phyloP scores from a whole-genome alignment of 2,329 filamentous ascomycete species.

The Biscogniauxia mediterranea region DNA sequence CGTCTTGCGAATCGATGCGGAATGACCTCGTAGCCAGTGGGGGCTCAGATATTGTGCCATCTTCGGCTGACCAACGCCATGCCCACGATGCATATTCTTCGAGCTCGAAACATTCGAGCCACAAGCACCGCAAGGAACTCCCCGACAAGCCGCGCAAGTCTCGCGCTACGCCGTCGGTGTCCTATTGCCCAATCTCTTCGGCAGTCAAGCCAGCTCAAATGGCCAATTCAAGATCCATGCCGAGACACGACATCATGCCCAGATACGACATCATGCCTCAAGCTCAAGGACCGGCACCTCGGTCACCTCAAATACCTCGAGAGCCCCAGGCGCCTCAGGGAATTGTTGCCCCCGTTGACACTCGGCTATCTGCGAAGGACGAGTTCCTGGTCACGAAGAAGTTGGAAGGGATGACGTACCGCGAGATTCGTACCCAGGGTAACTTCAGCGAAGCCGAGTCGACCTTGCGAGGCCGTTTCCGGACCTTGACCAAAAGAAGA shows the following conservation, averaged over 20 bases:
- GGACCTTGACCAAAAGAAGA: conserved; percentile 63
- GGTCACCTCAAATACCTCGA: not conserved
- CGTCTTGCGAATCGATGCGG: conserved; percentile 28
- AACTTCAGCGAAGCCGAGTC: conserved; percentile 65
- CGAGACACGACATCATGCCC: conserved; percentile 1
- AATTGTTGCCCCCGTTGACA: conserved; percentile 4
- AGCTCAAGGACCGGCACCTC: not conserved
- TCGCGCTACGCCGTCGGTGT: conserved; percentile 7
- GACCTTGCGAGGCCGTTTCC: conserved; percentile 67
- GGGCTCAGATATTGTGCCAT: conserved; percentile 19
- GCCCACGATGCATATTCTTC: conserved; percentile 7
- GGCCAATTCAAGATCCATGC: conserved; percentile 4
- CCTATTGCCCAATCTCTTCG: not conserved
- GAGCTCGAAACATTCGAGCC: conserved; percentile 10
- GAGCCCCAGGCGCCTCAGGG: not conserved
- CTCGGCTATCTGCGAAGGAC: conserved; percentile 39
- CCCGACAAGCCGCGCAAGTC: conserved; percentile 24
- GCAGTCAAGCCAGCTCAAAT: not conserved
- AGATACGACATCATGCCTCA: conserved; percentile 3
- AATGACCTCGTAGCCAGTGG: conserved; percentile 12
- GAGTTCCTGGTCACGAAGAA: conserved; percentile 54
- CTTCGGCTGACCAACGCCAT: conserved; percentile 15
- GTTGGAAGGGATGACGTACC: conserved; percentile 59
- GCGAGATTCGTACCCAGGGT: conserved; percentile 56
- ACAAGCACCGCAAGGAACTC: conserved; percentile 26